Evolutionary conservation across 495 filamentous ascomycete genomes (phyloP).

Genomic region (Aspergillus cavernicola): DNA sequence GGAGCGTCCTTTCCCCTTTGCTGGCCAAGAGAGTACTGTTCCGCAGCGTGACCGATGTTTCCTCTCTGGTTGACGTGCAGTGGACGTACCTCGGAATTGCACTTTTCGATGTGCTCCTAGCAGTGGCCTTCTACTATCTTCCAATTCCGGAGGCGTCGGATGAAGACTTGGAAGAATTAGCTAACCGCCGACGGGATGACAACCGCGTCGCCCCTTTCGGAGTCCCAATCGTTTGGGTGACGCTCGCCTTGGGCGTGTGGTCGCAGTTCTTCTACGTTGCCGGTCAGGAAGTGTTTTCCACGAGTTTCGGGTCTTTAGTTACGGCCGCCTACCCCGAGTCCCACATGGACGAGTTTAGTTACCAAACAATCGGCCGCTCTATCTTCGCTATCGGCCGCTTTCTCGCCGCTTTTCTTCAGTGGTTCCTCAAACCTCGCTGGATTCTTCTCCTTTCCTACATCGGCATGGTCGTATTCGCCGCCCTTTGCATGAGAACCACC

Average conservation of each 20-base stretch:
- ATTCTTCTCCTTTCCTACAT: constrained; percentile 55
- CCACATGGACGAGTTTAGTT: constrained; percentile 38
- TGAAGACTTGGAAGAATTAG: constrained; percentile 55
- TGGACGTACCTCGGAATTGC: constrained; percentile 71
- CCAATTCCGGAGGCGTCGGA: constrained; percentile 66
- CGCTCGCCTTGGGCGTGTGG: constrained; percentile 52
- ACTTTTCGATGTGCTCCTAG: constrained; percentile 60
- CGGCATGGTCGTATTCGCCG: constrained; percentile 52
- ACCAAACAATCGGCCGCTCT: constrained; percentile 52
- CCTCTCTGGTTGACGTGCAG: constrained; percentile 61
- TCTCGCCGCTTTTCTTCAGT: constrained; percentile 49
- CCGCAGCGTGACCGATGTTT: constrained; percentile 44
- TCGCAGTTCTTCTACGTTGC: constrained; percentile 65
- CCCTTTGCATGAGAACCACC: constrained; percentile 50
- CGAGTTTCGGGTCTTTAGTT: constrained; percentile 43
- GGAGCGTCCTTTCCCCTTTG: constrained; percentile 57
- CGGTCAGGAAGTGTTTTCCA: constrained; percentile 57
- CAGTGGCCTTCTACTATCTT: constrained; percentile 61
- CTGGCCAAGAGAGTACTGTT: constrained; percentile 62
- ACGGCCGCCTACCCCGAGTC: constrained; percentile 25
- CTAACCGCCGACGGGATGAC: constrained; percentile 48
- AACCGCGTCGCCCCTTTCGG: constrained; percentile 44
- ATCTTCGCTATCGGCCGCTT: constrained; percentile 64
- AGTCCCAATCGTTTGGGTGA: constrained; percentile 53
- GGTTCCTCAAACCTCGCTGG: constrained; percentile 59